A percentile compares a stretch with the other conserved stretches of the same genome.
phyloP scores from a whole-genome alignment of 768 basidiomycete genomes.

The Psilocybe cubensis region DNA sequence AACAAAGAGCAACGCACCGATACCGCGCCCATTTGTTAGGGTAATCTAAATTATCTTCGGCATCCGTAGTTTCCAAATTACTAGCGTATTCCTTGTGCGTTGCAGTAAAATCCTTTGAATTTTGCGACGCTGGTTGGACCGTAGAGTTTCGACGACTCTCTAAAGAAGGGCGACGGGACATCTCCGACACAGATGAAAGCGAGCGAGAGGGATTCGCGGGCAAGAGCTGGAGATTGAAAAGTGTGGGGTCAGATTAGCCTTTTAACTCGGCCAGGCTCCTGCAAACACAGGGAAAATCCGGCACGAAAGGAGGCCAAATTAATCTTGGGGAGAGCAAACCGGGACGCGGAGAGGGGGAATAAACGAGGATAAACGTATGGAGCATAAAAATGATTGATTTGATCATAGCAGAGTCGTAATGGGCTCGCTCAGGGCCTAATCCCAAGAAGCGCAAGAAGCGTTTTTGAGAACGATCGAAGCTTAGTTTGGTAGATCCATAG shows the following conservation, averaged over 20 bases:
- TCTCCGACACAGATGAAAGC: not conserved
- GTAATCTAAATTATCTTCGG: conserved; percentile 34
- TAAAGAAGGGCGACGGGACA: conserved; percentile 1
- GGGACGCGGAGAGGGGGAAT: not conserved
- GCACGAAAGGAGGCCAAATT: not conserved
- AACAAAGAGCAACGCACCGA: conserved; percentile 40
- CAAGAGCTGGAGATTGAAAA: not conserved
- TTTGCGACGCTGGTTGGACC: conserved; percentile 1
- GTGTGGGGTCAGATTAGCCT: not conserved
- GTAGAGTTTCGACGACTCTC: conserved; percentile 9
- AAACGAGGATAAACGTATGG: not conserved
- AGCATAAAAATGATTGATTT: not conserved
- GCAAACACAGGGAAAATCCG: not conserved
- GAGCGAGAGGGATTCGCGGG: not conserved
- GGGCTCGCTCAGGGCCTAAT: not conserved
- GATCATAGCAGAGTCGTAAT: not conserved
- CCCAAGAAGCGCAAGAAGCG: not conserved
- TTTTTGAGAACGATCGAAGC: not conserved
- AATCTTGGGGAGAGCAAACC: not conserved
- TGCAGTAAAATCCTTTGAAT: conserved; percentile 8
- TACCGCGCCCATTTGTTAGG: conserved; percentile 61
- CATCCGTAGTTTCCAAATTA: conserved; percentile 22
- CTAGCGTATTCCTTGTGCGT: conserved; percentile 17
- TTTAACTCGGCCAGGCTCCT: not conserved
- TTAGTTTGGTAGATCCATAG: not conserved